phyloP scores from a whole-genome alignment of 345 rosid genomes.

The Punica granatum region DNA sequence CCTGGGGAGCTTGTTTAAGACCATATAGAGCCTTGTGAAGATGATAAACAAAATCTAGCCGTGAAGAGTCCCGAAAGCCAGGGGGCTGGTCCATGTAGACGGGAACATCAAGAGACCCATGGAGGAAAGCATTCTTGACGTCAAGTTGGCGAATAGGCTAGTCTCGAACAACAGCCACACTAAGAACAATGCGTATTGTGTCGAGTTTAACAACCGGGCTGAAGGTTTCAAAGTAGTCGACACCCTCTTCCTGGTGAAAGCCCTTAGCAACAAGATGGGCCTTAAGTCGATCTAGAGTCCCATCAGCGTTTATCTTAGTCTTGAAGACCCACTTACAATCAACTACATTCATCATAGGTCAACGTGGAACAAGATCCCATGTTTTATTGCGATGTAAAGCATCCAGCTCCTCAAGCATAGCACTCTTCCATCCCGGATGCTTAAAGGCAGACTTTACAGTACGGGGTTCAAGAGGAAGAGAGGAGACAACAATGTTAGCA shows the following conservation, averaged over 20 bases:
- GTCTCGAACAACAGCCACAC: background rate
- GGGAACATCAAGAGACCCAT: background rate
- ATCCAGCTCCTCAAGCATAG: background rate
- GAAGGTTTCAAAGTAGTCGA: constrained; percentile 1
- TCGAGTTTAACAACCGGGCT: background rate
- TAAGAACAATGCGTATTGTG: background rate
- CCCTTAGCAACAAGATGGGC: background rate
- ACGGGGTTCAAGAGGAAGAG: background rate
- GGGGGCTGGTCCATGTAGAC: background rate
- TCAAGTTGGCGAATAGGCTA: background rate
- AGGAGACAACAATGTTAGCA: background rate
- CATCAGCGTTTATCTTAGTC: background rate
- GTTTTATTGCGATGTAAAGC: background rate
- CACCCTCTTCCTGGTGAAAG: background rate
- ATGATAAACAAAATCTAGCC: background rate
- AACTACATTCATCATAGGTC: background rate
- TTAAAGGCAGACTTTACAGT: background rate
- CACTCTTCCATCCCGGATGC: background rate
- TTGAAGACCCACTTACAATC: constrained; percentile 4
- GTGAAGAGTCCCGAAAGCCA: background rate
- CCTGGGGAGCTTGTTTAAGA: background rate
- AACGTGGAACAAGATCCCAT: constrained; percentile 1
- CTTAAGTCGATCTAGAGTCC: background rate
- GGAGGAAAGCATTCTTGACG: background rate
- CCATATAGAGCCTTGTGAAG: background rate